phyloP scores from a whole-genome alignment of 306 rosid species.

The Citrullus amarus region DNA sequence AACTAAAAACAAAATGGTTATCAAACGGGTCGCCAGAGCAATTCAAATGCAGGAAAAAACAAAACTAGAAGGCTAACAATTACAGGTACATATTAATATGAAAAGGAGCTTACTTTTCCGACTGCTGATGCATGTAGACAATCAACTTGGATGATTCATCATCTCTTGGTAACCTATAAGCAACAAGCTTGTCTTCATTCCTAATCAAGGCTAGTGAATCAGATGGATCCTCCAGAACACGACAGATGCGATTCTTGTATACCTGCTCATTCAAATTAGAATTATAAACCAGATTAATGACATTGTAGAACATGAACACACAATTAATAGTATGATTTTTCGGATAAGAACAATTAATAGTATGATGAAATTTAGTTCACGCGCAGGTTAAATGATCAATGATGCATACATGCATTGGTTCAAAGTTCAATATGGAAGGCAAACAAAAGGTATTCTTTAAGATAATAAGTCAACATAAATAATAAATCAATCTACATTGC shows the following conservation, averaged over 20 bases:
- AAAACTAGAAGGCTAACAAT: neutral
- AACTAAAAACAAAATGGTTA: neutral
- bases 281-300: neutral
- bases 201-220: constrained; percentile 45
- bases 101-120: constrained; percentile 33
- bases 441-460: neutral
- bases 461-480: neutral
- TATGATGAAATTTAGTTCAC: neutral
- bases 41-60: neutral
- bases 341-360: neutral
- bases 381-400: neutral
- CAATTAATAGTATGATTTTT: neutral
- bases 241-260: constrained; percentile 31
- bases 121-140: constrained; percentile 40
- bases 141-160: constrained; percentile 28
- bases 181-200: constrained; percentile 65
- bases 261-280: constrained; percentile 25
- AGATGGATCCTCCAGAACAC: constrained; percentile 36
- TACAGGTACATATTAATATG: neutral
- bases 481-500: neutral
- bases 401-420: neutral
- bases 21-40: neutral
- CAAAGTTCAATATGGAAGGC: neutral
- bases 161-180: constrained; percentile 55
- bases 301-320: neutral